Evolutionary conservation across 2,329 filamentous ascomycete species (phyloP), one percentile per base, ranked within the genome.

Genomic region (Drechslerella stenobrocha): DNA sequence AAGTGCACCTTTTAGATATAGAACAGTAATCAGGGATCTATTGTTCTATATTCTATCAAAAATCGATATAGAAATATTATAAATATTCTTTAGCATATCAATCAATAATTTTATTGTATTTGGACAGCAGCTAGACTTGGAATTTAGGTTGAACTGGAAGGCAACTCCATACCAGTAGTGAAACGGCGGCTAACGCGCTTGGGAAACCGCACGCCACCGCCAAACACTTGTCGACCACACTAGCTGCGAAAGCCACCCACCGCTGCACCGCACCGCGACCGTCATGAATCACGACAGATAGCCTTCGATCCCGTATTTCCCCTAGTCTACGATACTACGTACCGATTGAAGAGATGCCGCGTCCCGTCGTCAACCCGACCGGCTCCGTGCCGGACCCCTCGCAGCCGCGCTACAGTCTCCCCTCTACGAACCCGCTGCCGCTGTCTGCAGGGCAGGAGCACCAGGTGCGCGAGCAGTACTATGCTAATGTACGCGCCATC

Each of bases 361-460:
- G 55, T 50, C 63, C 63, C 4, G 45, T 60, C 44, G 50, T 60
- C 28, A 67, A 59, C 37, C 61, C 63, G 11, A 28, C 55, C 20
- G 63, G 63, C 20, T 67, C 63, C 1, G 32, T 67, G 23, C 63
- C 63, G 18, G 63, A 67, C 30, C 50, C 55, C 35, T 52, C 51
- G 35, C 63, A 56, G 26, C 34, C 44, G 37, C 64, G 64, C 6
- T 64, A 58, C 35, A 34, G 57, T 4, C 23, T 71, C 7, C 85
- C 84, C 20, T 85, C 84, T 42, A 83, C 84, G 72, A 93, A 92
- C 74, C 91, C 91, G 13, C 79, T 95, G 42, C 91, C 91, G 24
- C 81, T 96, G 60, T 91, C 89, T 23, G 84, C 89, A 8, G 82
- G 85, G 20, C 89, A 95, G 77, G 89, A 95, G 80, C 80, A 84